Conservation (phyloP, 1,284 basidiomycete species). For the Ceratobasidium sp. region DNA sequence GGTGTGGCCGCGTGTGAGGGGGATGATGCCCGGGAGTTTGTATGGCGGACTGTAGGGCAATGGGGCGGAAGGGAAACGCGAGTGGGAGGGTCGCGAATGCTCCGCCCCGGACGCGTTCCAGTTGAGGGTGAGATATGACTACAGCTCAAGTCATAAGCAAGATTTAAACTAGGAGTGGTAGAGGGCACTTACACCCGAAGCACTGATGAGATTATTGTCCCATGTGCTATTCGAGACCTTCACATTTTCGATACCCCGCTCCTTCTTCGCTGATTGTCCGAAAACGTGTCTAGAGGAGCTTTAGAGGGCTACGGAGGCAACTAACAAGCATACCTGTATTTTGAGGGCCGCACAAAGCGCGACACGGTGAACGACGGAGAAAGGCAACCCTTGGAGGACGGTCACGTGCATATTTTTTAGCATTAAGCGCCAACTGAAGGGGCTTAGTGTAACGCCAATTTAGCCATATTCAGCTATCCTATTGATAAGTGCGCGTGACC, state of each 20-base stretch:
- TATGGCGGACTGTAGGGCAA: conserved; percentile 70
- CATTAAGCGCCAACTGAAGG: neutral
- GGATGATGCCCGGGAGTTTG: conserved; percentile 93
- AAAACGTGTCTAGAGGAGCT: conserved; percentile 82
- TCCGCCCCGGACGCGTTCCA: conserved; percentile 97
- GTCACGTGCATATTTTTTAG: conserved; percentile 17
- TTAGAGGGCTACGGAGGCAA: neutral
- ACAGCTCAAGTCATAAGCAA: conserved; percentile 11
- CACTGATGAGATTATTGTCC: conserved; percentile 95
- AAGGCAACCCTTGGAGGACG: neutral
- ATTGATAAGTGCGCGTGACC: too few relatives aligned
- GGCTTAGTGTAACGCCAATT: too few relatives aligned
- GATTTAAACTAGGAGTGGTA: conserved; percentile 27
- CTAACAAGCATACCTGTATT: conserved; percentile 63
- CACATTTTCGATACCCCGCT: conserved; percentile 88
- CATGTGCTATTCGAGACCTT: conserved; percentile 91
- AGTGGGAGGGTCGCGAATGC: conserved; percentile 93
- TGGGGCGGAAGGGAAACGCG: conserved; percentile 76
- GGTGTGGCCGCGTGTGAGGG: conserved; percentile 84
- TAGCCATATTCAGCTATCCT: too few relatives aligned
- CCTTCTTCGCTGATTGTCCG: conserved; percentile 86
- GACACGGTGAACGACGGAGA: conserved; percentile 58
- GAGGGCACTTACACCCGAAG: conserved; percentile 75
- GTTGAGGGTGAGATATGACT: conserved; percentile 92
- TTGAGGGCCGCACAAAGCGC: conserved; percentile 70